Evolutionary conservation across 805 yeast species (phyloP), one percentile per base, ranked within the genome.

Genomic region (Saccharomycopsis synnaedendra): DNA sequence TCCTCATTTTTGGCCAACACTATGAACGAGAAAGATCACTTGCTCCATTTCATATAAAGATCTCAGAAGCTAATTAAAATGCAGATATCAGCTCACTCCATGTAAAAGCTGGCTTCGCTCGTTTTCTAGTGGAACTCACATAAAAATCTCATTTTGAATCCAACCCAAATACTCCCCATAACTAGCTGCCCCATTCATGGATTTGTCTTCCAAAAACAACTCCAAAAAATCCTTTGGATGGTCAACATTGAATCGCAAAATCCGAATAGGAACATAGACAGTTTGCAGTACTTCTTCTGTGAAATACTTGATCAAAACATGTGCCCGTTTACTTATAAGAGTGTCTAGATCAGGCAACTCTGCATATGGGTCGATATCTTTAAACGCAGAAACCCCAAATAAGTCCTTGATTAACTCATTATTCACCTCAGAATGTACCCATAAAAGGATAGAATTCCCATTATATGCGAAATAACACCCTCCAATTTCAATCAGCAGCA

Each of bases 391-490:
- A 30, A 75, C 70, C 0, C 90, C 95, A 57, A 90, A 80, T 48
- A 93, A 63, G 61, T 89, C 97, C 53, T 75, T 69, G 35, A 89
- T 57, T 29, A 93, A 67, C 49, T 77, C 62, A 6, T 82, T 77
- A 55, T 82, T 79, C 0, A 85, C 84, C 40, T 76, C 74, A 19
- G 75, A 75, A 61, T 84, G 86, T 39, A 89, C 66, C 78, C 85
- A 82, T 36, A 89, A 66, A 45, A 69, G 69, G 3, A 80, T 68
- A 9, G 64, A 58, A 28, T 66, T 68, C 19, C 95, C 90, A 57
- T 85, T 77, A 66, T 84, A 88, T 27, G 83, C 63, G 42, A 93
- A 60, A 62, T 84, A 87, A 5, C 85, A 88, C 5, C 95, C 94
- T 40, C 87, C 86, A 46, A 73, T 68, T 50, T 78, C 65, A 46